Percentiles rank a stretch among this genome's conserved stretches.
Evolutionary conservation across 1,284 basidiomycete species (phyloP).

Genomic region (Puccinia horiana): DNA sequence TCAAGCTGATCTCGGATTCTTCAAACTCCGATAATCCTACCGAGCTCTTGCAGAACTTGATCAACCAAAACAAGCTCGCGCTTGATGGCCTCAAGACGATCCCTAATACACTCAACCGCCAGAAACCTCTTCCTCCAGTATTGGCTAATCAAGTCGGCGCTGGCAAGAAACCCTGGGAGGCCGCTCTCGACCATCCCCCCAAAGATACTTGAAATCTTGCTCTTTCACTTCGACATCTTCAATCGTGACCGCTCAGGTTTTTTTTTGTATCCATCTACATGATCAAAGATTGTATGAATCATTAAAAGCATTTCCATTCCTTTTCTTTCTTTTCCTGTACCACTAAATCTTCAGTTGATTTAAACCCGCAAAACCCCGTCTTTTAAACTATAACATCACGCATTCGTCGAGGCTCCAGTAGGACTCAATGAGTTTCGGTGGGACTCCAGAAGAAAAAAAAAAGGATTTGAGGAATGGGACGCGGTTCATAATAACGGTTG

Average conservation of each 20-base stretch:
- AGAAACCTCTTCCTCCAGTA: conserved; percentile 29
- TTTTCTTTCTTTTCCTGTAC: background rate
- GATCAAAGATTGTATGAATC: too few relatives aligned
- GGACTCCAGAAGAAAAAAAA: too few relatives aligned
- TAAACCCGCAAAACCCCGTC: too few relatives aligned
- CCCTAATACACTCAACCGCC: conserved; percentile 28
- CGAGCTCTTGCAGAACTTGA: background rate
- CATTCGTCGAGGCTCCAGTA: background rate
- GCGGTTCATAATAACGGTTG: conserved; percentile 4
- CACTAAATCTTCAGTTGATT: background rate
- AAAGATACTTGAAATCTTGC: background rate
- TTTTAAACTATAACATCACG: too few relatives aligned
- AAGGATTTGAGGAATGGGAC: background rate
- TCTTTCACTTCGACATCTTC: too few relatives aligned
- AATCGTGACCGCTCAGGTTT: too few relatives aligned
- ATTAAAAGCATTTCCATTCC: background rate
- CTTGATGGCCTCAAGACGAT: conserved; percentile 23
- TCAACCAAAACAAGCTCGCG: background rate
- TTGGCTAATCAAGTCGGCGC: conserved; percentile 26
- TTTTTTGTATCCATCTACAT: too few relatives aligned
- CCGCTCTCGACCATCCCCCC: background rate
- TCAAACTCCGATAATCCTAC: background rate
- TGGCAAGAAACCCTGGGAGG: conserved; percentile 42
- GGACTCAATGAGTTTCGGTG: background rate
- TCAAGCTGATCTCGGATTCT: conserved; percentile 5